These are phyloP conservation scores for Pseudocercospora fuligena DNA, from an alignment of 2,329 filamentous ascomycete species.

Conservation along the genomic window DNA sequence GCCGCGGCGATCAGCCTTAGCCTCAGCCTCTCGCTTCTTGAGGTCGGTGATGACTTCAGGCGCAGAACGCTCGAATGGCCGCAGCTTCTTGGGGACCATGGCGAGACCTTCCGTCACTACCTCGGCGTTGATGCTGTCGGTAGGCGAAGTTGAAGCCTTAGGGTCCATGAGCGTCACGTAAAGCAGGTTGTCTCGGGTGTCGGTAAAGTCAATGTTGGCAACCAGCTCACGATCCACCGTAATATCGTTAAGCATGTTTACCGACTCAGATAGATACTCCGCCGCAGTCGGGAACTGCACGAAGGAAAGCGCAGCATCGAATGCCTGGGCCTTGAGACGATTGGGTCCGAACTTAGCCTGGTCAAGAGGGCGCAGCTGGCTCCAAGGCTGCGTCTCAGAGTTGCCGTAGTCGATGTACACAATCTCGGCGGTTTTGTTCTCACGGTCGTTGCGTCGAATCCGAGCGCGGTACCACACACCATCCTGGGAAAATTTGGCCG, in stretches of 20 bases:
- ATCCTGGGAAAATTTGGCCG: constrained; percentile 87
- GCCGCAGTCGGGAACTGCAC: constrained; percentile 81
- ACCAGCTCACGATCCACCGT: constrained; percentile 77
- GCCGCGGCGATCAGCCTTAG: constrained; percentile 78
- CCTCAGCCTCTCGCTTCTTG: constrained; percentile 73
- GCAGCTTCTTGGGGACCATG: constrained; percentile 90
- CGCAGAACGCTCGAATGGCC: constrained; percentile 84
- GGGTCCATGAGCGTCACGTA: constrained; percentile 89
- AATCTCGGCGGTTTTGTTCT: constrained; percentile 85
- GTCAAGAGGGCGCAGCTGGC: constrained; percentile 77
- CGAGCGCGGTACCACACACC: constrained; percentile 93
- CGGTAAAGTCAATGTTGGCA: constrained; percentile 86
- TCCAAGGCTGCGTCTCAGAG: constrained; percentile 85
- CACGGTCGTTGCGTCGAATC: constrained; percentile 88
- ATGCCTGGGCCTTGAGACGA: constrained; percentile 84
- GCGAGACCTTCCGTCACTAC: constrained; percentile 81
- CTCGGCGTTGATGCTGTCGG: constrained; percentile 88
- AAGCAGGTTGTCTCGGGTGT: constrained; percentile 71
- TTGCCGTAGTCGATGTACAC: constrained; percentile 97
- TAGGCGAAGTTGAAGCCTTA: constrained; percentile 59
- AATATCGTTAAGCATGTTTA: constrained; percentile 73
- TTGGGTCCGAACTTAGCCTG: constrained; percentile 77
- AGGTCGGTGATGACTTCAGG: constrained; percentile 73
- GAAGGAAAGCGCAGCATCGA: constrained; percentile 85
- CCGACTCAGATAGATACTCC: constrained; percentile 83